phyloP scores from a whole-genome alignment of 495 filamentous ascomycete species.

The Penicillium silybi region DNA sequence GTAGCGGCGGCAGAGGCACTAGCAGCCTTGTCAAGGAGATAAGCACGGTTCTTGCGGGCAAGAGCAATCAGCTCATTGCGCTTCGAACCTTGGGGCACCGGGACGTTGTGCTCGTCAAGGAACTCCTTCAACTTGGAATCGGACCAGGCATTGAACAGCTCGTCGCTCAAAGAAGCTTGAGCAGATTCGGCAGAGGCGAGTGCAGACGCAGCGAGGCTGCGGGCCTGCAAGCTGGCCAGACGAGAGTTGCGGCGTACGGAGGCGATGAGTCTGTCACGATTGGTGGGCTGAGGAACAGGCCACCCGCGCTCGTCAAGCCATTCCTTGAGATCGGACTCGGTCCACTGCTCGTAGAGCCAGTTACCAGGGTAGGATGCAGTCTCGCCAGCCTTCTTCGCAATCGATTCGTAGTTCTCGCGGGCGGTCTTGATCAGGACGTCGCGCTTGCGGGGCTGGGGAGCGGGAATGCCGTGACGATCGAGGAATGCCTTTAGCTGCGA shows the following conservation, averaged over 20 bases:
- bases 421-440: slow-evolving; percentile 74
- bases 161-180: slow-evolving; percentile 69
- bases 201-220: slow-evolving; percentile 57
- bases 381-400: slow-evolving; percentile 81
- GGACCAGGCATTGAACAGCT: slow-evolving; percentile 83
- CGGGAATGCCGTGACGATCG: slow-evolving; percentile 81
- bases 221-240: slow-evolving; percentile 62
- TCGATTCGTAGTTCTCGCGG: slow-evolving; percentile 74
- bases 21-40: slow-evolving; percentile 59
- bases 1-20: slow-evolving; percentile 49
- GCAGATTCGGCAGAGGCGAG: slow-evolving; percentile 64
- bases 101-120: slow-evolving; percentile 69
- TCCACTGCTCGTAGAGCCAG: slow-evolving; percentile 91
- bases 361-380: slow-evolving; percentile 84
- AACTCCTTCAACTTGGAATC: slow-evolving; percentile 77
- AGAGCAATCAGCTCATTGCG: slow-evolving; percentile 87
- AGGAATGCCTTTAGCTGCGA: slow-evolving; percentile 89
- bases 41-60: slow-evolving; percentile 81
- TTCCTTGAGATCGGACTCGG: slow-evolving; percentile 68
- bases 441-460: slow-evolving; percentile 74
- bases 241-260: slow-evolving; percentile 87
- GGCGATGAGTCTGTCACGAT: slow-evolving; percentile 83
- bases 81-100: slow-evolving; percentile 85
- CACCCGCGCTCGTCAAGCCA: slow-evolving; percentile 90
- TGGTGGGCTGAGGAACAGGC: slow-evolving; percentile 80